phyloP scores from a whole-genome alignment of 2,329 filamentous ascomycete species.

The Plectosphaerella cucumerina region DNA sequence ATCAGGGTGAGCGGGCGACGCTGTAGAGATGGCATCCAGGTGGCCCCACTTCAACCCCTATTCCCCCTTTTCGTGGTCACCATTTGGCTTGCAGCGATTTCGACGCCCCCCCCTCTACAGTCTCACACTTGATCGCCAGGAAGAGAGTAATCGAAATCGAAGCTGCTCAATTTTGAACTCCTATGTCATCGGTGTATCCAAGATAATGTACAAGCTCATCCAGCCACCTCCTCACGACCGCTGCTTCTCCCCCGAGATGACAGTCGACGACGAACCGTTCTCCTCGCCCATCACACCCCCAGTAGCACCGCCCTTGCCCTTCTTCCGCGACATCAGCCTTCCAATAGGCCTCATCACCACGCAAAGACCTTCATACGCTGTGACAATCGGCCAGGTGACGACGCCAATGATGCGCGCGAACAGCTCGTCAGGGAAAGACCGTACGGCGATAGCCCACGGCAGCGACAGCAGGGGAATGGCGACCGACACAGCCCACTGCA shows the following conservation, averaged over 20 bases:
- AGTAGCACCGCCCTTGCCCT: background rate
- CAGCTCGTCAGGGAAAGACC: conserved; percentile 44
- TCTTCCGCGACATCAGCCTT: background rate
- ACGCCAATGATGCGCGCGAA: conserved; percentile 26
- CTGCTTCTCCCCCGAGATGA: background rate
- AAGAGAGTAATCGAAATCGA: no score
- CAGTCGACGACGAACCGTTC: background rate
- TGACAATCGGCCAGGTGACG: conserved; percentile 11
- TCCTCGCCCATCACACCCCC: background rate
- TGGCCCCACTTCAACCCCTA: no score
- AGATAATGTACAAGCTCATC: no score
- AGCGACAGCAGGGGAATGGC: conserved; percentile 42
- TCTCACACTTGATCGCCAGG: no score
- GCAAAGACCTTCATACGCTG: conserved; percentile 5
- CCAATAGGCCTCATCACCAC: background rate
- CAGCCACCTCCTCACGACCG: background rate
- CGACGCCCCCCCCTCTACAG: no score
- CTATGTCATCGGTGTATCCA: no score
- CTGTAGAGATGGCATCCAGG: no score
- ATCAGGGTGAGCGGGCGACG: no score
- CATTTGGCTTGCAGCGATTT: no score
- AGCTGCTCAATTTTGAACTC: no score
- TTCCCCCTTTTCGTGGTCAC: no score
- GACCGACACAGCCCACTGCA: conserved; percentile 50
- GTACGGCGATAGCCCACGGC: conserved; percentile 43